Evolutionary conservation across 176 grass and related monocot genomes (phyloP).

Genomic region (Triticum timopheevii): DNA sequence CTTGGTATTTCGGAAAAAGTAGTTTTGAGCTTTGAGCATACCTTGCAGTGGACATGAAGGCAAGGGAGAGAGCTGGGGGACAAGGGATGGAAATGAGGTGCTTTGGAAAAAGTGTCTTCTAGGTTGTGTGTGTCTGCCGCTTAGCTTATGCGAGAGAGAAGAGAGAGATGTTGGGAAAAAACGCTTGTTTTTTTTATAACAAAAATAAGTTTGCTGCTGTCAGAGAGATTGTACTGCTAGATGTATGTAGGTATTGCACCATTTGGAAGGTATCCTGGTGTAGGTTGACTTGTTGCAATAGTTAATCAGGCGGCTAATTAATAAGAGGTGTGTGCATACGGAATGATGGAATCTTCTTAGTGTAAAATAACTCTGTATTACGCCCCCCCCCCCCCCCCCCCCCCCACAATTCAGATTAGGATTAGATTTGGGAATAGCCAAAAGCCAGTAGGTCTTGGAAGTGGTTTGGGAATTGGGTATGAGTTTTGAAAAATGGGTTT

Average conservation of each 20-base stretch:
- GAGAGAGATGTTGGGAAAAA: background rate
- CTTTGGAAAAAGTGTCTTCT: slow-evolving; percentile 52
- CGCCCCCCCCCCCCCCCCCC: no score
- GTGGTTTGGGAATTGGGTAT: background rate
- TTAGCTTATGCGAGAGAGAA: slow-evolving; percentile 1
- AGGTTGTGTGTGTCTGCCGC: slow-evolving; percentile 36
- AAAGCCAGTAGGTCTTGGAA: background rate
- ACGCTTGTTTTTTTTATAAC: no score
- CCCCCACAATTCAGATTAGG: background rate
- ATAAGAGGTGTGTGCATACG: slow-evolving; percentile 15
- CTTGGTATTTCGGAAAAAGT: background rate
- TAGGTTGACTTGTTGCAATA: slow-evolving; percentile 42
- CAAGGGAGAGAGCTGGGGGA: slow-evolving; percentile 34
- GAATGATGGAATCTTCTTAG: slow-evolving; percentile 49
- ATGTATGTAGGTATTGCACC: slow-evolving; percentile 36
- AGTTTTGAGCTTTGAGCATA: slow-evolving; percentile 45
- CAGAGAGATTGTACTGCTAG: slow-evolving; percentile 32
- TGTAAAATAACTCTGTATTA: slow-evolving; percentile 25
- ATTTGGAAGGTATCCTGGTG: slow-evolving; percentile 41
- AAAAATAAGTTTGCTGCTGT: slow-evolving; percentile 20
- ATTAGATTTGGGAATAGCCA: background rate
- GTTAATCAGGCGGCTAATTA: slow-evolving; percentile 17
- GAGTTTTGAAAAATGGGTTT: background rate
- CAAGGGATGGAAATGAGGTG: slow-evolving; percentile 14
- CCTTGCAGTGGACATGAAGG: slow-evolving; percentile 88